Base-by-base conservation (phyloP, 2,329 filamentous ascomycete species). In the Fusarium verticillioides region DNA sequence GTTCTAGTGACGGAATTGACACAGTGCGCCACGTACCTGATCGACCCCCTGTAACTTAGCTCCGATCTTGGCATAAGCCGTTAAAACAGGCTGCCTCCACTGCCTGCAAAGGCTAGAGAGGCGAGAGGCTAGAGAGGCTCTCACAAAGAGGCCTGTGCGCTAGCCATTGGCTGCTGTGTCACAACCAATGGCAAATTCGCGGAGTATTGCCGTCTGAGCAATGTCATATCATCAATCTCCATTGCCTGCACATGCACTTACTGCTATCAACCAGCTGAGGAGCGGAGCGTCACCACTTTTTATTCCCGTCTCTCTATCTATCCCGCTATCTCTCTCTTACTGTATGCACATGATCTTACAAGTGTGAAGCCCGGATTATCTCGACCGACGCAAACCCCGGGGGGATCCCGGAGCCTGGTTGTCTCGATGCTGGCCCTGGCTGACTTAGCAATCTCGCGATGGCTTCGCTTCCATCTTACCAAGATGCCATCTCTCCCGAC, bases 401-500 rank as follows among this genome's bases (percentile, higher is more conserved):
- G 16, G 30, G 19, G 19, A 21, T 16, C 15, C 23, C 39, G 30
- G 19, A 28, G 13, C 23, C 50, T 40, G n/a, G 9, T 18, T 34
- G 34, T 32, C 16, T 30, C 34, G 30, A 59, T 62, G 39, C 26
- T 36, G 32, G 18, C 15, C 34, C 36, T 21, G 49, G 50, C 50
- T 54, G 50, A 44, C 43, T 43, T 21, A n/a, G 37, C 59, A 42
- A 34, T 26, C 40, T 42, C 44, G 68, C 23, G 63, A 82, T 82
- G 81, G 52, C 72, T 44, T 69, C 76, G 16, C 83, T 86, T n/a
- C 88, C 88, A 3, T 87, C 88, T 0, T 90, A 90, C 77, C 80
- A 83, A 57, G 84, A 89, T 66, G 88, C 88, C 59, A 75, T 81
- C 12, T 79, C 77, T 15, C 76, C 77, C 28, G 84, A 89, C 81